Evolutionary conservation across 345 rosid genomes (phyloP).

Genomic region (Gossypium longicalyx): DNA sequence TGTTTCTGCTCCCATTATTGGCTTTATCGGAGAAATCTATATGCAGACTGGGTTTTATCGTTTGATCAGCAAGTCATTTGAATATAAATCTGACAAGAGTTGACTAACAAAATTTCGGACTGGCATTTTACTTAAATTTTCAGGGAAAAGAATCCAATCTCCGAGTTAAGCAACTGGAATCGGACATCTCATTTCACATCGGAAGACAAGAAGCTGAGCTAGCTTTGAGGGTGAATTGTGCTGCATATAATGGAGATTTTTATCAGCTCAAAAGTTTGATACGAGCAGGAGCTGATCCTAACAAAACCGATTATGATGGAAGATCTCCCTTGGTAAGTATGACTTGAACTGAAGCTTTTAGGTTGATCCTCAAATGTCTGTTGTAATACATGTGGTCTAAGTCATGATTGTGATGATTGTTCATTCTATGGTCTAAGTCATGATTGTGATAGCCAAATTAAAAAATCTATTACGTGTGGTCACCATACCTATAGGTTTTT

Average conservation of each 20-base stretch:
- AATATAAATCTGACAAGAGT: neutral
- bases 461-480: neutral
- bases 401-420: neutral
- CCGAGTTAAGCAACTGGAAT: conserved; percentile 67
- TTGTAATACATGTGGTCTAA: neutral
- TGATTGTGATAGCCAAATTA: neutral
- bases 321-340: conserved; percentile 78
- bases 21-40: neutral
- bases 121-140: conserved; percentile 18
- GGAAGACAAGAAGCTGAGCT: conserved; percentile 96
- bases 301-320: conserved; percentile 86
- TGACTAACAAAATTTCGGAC: neutral
- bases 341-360: neutral
- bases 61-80: neutral
- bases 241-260: conserved; percentile 81
- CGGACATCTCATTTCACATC: conserved; percentile 79
- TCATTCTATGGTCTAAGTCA: neutral
- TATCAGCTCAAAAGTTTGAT: conserved; percentile 71
- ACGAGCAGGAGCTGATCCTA: conserved; percentile 84
- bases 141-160: conserved; percentile 73
- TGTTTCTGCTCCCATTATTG: neutral
- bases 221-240: conserved; percentile 77
- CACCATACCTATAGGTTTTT: neutral
- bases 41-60: neutral
- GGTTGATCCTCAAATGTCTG: neutral